These are phyloP conservation scores for Trichoderma simmonsii DNA, from an alignment of 2,329 filamentous ascomycete genomes.

Conservation along the genomic window DNA sequence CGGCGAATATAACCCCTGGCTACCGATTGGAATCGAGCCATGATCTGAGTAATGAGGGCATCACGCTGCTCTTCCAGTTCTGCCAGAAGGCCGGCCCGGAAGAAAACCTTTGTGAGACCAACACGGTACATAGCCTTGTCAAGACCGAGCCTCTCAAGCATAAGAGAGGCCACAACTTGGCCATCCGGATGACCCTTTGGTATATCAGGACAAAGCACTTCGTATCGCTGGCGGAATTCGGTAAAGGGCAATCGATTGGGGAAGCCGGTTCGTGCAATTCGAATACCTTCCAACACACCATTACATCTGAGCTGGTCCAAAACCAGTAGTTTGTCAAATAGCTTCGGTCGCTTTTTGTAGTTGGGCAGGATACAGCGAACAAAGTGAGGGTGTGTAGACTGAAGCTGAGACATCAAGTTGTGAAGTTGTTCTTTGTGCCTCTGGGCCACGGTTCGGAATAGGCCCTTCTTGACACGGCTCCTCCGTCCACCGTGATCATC, in stretches of 20 bases:
- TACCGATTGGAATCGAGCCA: conserved; percentile 88
- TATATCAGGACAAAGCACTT: conserved; percentile 85
- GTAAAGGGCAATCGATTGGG: conserved; percentile 89
- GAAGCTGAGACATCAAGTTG: conserved; percentile 89
- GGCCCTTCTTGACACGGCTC: conserved; percentile 90
- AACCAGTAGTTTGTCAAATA: conserved; percentile 87
- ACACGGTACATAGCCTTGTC: conserved; percentile 88
- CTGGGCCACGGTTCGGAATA: conserved; percentile 95
- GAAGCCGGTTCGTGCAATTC: conserved; percentile 94
- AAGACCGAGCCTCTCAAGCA: conserved; percentile 83
- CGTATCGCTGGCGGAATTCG: conserved; percentile 93
- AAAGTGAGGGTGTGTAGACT: conserved; percentile 97
- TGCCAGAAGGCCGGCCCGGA: conserved; percentile 90
- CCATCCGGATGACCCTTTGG: conserved; percentile 90
- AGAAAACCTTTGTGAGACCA: conserved; percentile 96
- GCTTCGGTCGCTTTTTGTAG: conserved; percentile 94
- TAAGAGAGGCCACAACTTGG: conserved; percentile 77
- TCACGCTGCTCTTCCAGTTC: conserved; percentile 96
- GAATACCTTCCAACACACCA: conserved; percentile 97
- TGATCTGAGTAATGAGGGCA: conserved; percentile 86
- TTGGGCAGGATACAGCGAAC: conserved; percentile 97
- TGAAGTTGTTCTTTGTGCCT: conserved; percentile 97
- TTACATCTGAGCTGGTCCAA: conserved; percentile 97
- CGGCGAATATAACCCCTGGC: conserved; percentile 87
- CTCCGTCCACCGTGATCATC: conserved; percentile 66